These are phyloP conservation scores for Diplodia scrobiculata DNA, from an alignment of 2,329 filamentous ascomycete genomes.

Conservation along the genomic window DNA sequence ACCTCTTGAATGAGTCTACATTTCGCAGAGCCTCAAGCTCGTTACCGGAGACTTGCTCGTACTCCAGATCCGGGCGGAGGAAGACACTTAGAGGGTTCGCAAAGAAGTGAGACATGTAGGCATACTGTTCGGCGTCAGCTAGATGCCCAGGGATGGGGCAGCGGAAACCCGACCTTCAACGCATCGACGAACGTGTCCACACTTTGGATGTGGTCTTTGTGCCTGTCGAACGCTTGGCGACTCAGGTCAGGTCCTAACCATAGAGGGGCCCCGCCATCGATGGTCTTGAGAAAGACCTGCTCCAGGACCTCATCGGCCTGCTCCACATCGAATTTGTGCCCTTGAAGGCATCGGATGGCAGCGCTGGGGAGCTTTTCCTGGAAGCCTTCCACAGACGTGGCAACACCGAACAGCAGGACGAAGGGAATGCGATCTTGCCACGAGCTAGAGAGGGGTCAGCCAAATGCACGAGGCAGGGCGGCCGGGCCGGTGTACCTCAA, in stretches of 20 bases:
- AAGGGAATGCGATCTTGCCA: constrained; percentile 79
- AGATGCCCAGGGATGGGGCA: background rate
- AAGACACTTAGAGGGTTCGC: constrained; percentile 73
- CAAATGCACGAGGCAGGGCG: background rate
- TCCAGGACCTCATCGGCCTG: constrained; percentile 72
- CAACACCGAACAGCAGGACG: constrained; percentile 74
- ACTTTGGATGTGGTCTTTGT: constrained; percentile 75
- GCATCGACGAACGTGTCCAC: constrained; percentile 71
- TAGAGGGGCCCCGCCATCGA: constrained; percentile 61
- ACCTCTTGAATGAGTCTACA: constrained; percentile 66
- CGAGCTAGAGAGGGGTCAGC: constrained; percentile 48
- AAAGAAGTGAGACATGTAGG: constrained; percentile 85
- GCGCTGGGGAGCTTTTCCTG: constrained; percentile 71
- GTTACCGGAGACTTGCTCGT: constrained; percentile 55
- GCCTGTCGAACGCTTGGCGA: constrained; percentile 66
- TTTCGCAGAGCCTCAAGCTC: constrained; percentile 69
- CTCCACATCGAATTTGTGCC: constrained; percentile 75
- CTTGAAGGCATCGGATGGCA: constrained; percentile 67
- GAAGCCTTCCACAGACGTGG: constrained; percentile 78
- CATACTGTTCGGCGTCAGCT: constrained; percentile 60
- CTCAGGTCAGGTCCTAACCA: constrained; percentile 67
- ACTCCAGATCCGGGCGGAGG: constrained; percentile 45
- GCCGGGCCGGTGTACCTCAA: constrained; percentile 59
- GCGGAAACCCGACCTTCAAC: constrained; percentile 59
- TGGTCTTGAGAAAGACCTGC: constrained; percentile 66